Conservation (phyloP, 371 early-diverging fungal species). For the Mortierella polycephala region DNA sequence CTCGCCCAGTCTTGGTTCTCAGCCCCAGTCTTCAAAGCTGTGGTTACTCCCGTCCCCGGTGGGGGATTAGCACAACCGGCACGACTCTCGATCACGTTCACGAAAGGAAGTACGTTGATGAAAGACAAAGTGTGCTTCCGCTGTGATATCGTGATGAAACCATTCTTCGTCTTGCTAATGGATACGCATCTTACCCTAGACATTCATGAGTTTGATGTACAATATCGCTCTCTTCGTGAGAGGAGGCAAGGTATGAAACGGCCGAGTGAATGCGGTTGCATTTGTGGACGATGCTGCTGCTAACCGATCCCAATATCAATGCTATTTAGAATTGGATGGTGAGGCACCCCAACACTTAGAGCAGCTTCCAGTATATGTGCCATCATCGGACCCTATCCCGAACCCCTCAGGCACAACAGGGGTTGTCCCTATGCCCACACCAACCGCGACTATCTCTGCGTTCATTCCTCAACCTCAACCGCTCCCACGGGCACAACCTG, state of each 20-base stretch:
- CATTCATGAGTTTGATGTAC: constrained; percentile 44
- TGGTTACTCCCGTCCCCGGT: constrained; percentile 42
- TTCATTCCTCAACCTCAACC: constrained; percentile 9
- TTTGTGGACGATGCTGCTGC: neutral
- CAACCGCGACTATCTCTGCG: constrained; percentile 11
- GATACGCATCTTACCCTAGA: constrained; percentile 1
- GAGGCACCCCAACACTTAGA: constrained; percentile 42
- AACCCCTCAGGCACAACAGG: constrained; percentile 4
- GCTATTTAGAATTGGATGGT: constrained; percentile 30
- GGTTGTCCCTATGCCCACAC: neutral
- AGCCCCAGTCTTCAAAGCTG: constrained; percentile 37
- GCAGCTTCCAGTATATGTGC: constrained; percentile 35
- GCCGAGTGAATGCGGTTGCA: neutral
- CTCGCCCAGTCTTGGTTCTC: constrained; percentile 51
- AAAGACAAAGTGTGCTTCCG: too few species aligned
- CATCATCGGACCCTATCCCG: constrained; percentile 17
- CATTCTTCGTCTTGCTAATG: neutral
- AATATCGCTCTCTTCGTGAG: constrained; percentile 37
- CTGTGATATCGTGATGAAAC: too few species aligned
- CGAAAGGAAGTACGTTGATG: constrained; percentile 24
- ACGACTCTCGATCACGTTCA: constrained; percentile 36
- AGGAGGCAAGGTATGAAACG: constrained; percentile 33
- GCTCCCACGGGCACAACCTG: neutral
- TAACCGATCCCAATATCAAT: neutral
- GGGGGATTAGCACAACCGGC: constrained; percentile 45